A percentile compares a stretch with the other conserved stretches of the same genome.
These are phyloP conservation scores for Pleodorina starrii DNA, from an alignment of 139 green algal species.

Conservation along the genomic window DNA sequence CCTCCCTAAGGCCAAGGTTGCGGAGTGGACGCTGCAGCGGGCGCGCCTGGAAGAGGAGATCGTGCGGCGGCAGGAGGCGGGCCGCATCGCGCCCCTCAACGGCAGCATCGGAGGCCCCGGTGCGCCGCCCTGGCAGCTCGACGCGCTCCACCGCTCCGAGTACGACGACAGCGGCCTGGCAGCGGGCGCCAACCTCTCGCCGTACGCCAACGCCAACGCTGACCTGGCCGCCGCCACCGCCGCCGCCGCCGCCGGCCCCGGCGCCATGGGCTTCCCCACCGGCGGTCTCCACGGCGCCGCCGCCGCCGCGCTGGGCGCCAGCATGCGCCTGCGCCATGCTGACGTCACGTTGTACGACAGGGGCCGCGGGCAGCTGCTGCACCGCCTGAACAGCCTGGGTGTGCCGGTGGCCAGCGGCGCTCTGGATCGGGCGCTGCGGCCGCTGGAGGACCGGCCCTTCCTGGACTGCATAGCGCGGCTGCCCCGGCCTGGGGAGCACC, in stretches of 20 bases:
- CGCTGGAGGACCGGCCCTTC: constrained; percentile 58
- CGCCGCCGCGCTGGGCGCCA: not conserved
- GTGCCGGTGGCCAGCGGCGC: constrained; percentile 27
- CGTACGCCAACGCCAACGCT: constrained; percentile 45
- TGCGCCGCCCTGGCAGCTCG: not conserved
- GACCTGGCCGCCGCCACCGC: constrained; percentile 43
- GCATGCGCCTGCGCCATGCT: constrained; percentile 47
- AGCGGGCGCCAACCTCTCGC: not conserved
- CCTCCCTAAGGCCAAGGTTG: constrained; percentile 33
- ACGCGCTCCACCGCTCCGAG: not conserved
- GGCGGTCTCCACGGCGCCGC: not conserved
- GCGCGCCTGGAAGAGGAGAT: constrained; percentile 63
- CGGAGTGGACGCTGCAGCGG: constrained; percentile 52
- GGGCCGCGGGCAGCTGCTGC: not conserved
- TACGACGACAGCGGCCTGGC: not conserved
- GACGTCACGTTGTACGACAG: constrained; percentile 30
- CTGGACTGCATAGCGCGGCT: constrained; percentile 56
- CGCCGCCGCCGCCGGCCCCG: not conserved
- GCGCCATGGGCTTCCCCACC: constrained; percentile 28
- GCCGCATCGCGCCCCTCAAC: constrained; percentile 49
- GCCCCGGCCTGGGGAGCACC: constrained; percentile 49
- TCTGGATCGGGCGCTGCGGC: constrained; percentile 45
- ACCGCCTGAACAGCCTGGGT: not conserved
- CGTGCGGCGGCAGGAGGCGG: constrained; percentile 58
- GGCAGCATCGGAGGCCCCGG: not conserved